Base-by-base conservation (phyloP, 2,329 filamentous ascomycete genomes). In the Ascochyta rabiei region DNA sequence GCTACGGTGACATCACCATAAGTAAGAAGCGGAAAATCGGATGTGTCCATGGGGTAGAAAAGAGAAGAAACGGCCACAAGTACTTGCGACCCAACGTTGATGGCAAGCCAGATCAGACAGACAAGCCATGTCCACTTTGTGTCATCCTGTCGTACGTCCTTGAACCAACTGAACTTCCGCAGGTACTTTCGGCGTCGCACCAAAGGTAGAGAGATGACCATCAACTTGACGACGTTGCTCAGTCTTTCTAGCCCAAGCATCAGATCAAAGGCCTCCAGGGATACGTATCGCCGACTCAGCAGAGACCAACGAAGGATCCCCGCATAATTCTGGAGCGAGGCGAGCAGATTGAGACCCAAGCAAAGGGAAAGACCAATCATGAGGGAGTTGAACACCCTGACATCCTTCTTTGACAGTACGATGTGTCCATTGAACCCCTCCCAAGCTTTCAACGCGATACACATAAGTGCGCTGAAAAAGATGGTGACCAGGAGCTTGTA, bases 41-140 rank as follows among this genome's bases (percentile, higher is more conserved):
- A 73, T 1, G 68, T 67, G 37, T 71, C 68, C 35, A 72, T 66
- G 0, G 72, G 71, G 62, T 70, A 75, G 49, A 74, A 73, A 10
- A 75, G 50, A 54, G 65, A 69, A 0, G 74, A 59, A 1, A 70
- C 50, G 2, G 72, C 72, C 3, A 75, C 68, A 12, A 74, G 61
- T 4, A 75, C 50, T 37, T 75, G 72, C 2, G 70, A 71, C 1
- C 70, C 66, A 13, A 74, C 63, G 35, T 74, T 74, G 50, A 74
- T 59, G 1, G 62, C 40, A 2, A 75, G 59, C 72, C 72, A 75
- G 5, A 69, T 33, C 6, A 68, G 16, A 47, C 71, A 74, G 6
- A 64, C 66, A 2, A 73, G 59, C 70, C 70, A 74, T 34, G 71
- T 74, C 57, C 69, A 66, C 19, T 61, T 62, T 0, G 69, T 70